These are phyloP conservation scores for Clathrus columnatus DNA, from an alignment of 768 basidiomycete genomes.

Conservation along the genomic window DNA sequence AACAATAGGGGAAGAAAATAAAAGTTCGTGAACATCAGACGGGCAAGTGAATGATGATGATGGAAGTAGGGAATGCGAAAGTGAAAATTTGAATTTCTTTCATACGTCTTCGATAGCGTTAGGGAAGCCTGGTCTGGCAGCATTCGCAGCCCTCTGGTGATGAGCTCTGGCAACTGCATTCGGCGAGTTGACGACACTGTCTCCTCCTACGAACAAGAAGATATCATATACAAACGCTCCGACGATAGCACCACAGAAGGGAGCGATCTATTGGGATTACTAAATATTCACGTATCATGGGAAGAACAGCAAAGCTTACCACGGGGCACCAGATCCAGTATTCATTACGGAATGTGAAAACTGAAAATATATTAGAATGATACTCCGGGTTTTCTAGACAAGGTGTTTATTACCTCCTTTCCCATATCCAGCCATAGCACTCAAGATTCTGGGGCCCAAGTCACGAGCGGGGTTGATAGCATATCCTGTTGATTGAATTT, in stretches of 20 bases:
- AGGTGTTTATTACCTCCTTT: constrained; percentile 24
- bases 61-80: background rate
- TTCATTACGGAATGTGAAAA: constrained; percentile 34
- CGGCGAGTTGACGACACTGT: constrained; percentile 46
- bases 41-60: too few species aligned
- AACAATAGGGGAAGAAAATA: too few species aligned
- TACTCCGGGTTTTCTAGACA: background rate
- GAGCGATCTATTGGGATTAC: background rate
- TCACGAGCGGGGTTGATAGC: constrained; percentile 68
- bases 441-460: constrained; percentile 58
- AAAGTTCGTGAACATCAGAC: too few species aligned
- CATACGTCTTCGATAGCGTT: background rate
- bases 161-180: background rate
- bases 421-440: constrained; percentile 69
- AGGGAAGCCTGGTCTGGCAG: background rate
- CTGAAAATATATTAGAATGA: background rate
- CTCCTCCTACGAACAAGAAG: constrained; percentile 46
- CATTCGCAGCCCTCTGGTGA: background rate
- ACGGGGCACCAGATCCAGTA: constrained; percentile 72
- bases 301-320: constrained; percentile 35
- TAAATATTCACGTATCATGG: background rate
- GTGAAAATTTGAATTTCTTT: background rate
- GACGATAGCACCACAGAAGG: constrained; percentile 3
- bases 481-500: constrained; percentile 29
- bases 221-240: constrained; percentile 52